phyloP scores from a whole-genome alignment of 192 early-diverging fungal species.

The Kappamyces sp. region DNA sequence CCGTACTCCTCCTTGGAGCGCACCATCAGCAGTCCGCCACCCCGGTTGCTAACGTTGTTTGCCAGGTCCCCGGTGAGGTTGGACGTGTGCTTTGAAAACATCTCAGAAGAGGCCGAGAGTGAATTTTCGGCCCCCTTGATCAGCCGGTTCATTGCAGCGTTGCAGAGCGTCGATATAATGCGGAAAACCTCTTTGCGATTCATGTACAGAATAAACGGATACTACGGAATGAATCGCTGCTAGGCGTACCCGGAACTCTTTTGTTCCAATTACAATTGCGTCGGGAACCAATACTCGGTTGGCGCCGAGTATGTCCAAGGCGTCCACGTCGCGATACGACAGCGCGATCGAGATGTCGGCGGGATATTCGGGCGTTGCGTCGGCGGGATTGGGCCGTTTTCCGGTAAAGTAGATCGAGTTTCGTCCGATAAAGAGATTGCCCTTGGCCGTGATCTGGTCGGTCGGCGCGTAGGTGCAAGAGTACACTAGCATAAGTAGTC shows the following conservation, averaged over 20 bases:
- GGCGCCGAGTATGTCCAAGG: conserved; percentile 33
- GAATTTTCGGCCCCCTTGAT: conserved; percentile 54
- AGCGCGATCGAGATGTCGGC: conserved; percentile 13
- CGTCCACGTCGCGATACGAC: conserved; percentile 31
- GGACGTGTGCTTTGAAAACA: conserved; percentile 43
- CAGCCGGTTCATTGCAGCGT: conserved; percentile 52
- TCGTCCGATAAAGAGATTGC: conserved; percentile 36
- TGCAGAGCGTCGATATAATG: conserved; percentile 28
- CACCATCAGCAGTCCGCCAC: conserved; percentile 35
- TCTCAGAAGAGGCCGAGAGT: conserved; percentile 40
- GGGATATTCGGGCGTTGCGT: background rate
- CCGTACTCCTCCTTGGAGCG: conserved; percentile 30
- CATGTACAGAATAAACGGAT: conserved; percentile 40
- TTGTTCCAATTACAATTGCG: conserved; percentile 34
- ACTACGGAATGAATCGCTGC: conserved; percentile 13
- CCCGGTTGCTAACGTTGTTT: conserved; percentile 29
- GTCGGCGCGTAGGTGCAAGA: conserved; percentile 34
- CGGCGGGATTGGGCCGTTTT: background rate
- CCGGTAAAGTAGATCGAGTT: conserved; percentile 36
- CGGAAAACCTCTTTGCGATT: conserved; percentile 49
- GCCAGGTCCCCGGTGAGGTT: conserved; percentile 51
- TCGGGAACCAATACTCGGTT: conserved; percentile 42
- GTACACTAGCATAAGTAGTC: conserved; percentile 28
- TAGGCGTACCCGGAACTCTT: conserved; percentile 21
- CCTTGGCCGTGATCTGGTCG: conserved; percentile 27